Evolutionary conservation across 352 stramenopile species (phyloP), one percentile per base, ranked within the genome.

Genomic region (Phytophthora tubulina): DNA sequence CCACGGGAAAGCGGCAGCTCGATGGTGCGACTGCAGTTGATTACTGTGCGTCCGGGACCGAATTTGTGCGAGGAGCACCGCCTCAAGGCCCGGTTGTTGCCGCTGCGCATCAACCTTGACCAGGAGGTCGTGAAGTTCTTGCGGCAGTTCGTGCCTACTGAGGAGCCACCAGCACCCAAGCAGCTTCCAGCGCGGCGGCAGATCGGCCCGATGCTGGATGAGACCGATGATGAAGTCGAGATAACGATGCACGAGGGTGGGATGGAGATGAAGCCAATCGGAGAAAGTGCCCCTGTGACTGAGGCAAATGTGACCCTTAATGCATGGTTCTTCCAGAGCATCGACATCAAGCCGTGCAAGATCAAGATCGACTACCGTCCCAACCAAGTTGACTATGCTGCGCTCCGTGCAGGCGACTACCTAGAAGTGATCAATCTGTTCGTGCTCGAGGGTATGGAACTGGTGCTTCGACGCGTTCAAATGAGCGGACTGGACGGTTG

Each of bases 291-390:
- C 4, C 3, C 41, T 58, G 39, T 11, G 17, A 79, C 21, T 5
- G 82, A 89, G 63, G 81, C 79, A 7, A 72, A 82, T 11, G 77
- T 84, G 30, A 86, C 66, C 36, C 52, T 93, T 8, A 79, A 77
- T 15, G 77, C 62, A 7, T 97, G 85, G 88, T 97, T 97, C 54
- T 97, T 96, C 76, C 90, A 97, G 73, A 95, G 75, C 59, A 85
- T 97, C 21, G 90, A 97, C 55, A 81, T 97, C 33, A 90, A 90
- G 14, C 85, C 90, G 13, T 95, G 88, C 76, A 96, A 97, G 70
- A 96, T 97, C 67, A 97, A 97, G 70, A 97, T 97, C 52, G 90
- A 97, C 61, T 97, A 97, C 57, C 85, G 89, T 1, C 90, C 90
- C 11, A 95, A 96, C 41, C 88, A 88, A n/a, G 88, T 97, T 1